Evolutionary conservation across 2,329 filamentous ascomycete species (phyloP).

Genomic region (Daldinia eschscholtzii): DNA sequence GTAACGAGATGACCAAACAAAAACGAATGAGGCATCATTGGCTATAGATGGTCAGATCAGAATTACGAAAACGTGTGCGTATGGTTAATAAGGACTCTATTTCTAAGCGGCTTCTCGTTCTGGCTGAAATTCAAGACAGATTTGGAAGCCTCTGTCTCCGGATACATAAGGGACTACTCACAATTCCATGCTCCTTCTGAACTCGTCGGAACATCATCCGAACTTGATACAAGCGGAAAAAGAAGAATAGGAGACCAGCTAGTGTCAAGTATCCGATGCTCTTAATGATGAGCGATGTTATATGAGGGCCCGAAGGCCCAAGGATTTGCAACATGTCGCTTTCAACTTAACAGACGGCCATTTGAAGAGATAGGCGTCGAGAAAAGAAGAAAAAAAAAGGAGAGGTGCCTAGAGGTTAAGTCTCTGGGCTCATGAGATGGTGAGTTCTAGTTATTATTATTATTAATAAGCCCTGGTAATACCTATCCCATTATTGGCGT

Average conservation of each 20-base stretch:
- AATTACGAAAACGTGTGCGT: background rate
- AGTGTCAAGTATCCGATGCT: constrained; percentile 35
- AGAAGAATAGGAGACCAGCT: constrained; percentile 44
- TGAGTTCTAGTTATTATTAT: background rate
- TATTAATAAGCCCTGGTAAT: background rate
- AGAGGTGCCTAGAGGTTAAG: background rate
- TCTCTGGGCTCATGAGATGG: background rate
- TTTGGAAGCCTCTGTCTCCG: background rate
- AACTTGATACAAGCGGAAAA: constrained; percentile 48
- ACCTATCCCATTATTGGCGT: background rate
- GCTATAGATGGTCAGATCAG: constrained; percentile 43
- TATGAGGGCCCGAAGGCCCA: constrained; percentile 19
- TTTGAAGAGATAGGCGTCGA: background rate
- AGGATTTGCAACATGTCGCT: constrained; percentile 20
- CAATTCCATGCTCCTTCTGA: constrained; percentile 47
- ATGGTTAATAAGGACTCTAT: too few relatives aligned
- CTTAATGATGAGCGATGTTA: constrained; percentile 25
- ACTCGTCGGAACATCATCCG: constrained; percentile 47
- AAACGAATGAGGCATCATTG: constrained; percentile 54
- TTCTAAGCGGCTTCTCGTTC: background rate
- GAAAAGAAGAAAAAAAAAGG: background rate
- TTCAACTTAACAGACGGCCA: background rate
- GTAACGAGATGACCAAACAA: constrained; percentile 52
- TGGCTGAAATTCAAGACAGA: background rate
- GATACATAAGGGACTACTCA: constrained; percentile 37